These are phyloP conservation scores for Penicillium malachiteum DNA, from an alignment of 495 filamentous ascomycete genomes.

Conservation along the genomic window DNA sequence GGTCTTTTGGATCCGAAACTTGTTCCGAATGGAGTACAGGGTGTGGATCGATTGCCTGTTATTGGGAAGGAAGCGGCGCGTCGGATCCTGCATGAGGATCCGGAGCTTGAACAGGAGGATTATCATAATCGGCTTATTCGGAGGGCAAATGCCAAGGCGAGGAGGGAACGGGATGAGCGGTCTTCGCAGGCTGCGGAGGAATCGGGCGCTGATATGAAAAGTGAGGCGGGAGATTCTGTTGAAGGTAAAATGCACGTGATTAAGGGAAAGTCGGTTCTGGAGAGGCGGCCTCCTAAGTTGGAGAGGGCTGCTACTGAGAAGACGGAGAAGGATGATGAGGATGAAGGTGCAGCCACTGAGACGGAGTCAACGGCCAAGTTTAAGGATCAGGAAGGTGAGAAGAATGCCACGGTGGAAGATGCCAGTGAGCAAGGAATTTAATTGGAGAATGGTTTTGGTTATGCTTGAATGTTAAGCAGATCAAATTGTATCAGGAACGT, in stretches of 20 bases:
- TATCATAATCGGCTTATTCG: conserved; percentile 45
- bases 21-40: conserved; percentile 45
- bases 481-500: too few relatives aligned
- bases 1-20: conserved; percentile 69
- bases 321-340: conserved; percentile 7
- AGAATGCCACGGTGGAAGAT: background rate
- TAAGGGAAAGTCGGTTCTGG: conserved; percentile 27
- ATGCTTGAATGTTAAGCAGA: too few relatives aligned
- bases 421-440: background rate
- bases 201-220: conserved; percentile 26
- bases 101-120: conserved; percentile 35
- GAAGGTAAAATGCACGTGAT: conserved; percentile 8
- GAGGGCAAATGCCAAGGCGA: conserved; percentile 25
- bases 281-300: conserved; percentile 4
- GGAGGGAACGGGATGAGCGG: conserved; percentile 8
- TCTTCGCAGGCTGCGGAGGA: conserved; percentile 23
- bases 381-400: background rate
- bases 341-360: conserved; percentile 19
- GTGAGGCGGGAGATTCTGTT: conserved; percentile 19
- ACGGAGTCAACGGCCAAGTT: conserved; percentile 16
- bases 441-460: background rate
- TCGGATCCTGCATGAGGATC: conserved; percentile 64
- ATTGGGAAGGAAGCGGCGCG: conserved; percentile 64
- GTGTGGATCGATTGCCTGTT: conserved; percentile 65
- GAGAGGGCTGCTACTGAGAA: conserved; percentile 6